Conservation (phyloP, 805 yeast genomes). For the Clavispora asparagi region DNA sequence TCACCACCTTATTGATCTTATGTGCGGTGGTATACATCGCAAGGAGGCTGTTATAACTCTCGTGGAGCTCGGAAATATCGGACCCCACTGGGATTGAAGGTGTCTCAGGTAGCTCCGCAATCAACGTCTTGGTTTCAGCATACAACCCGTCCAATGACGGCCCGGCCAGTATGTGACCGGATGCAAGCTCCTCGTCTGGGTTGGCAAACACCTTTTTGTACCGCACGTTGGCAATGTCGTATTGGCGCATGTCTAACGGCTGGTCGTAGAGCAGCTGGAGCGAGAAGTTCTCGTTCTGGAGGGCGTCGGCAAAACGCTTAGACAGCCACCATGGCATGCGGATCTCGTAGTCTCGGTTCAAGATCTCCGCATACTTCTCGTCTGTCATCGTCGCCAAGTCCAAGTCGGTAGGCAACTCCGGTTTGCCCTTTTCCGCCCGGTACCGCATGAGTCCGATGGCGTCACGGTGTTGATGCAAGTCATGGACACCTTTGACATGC, state of each 20-base stretch:
- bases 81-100: neutral
- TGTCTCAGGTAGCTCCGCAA: neutral
- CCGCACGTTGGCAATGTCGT: slow-evolving; percentile 28
- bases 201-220: slow-evolving; percentile 21
- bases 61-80: neutral
- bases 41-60: slow-evolving; percentile 21
- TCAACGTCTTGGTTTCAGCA: slow-evolving; percentile 3
- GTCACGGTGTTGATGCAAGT: slow-evolving; percentile 37
- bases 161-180: slow-evolving; percentile 4
- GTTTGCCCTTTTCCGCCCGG: slow-evolving; percentile 25
- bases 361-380: slow-evolving; percentile 21
- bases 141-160: slow-evolving; percentile 4
- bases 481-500: slow-evolving; percentile 60
- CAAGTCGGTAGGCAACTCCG: slow-evolving; percentile 17
- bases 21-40: slow-evolving; percentile 32
- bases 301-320: slow-evolving; percentile 21
- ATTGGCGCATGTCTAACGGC: slow-evolving; percentile 30
- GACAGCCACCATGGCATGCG: slow-evolving; percentile 41
- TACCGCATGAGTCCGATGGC: slow-evolving; percentile 26
- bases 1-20: slow-evolving; percentile 34
- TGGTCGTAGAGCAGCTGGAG: slow-evolving; percentile 17
- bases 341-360: slow-evolving; percentile 30
- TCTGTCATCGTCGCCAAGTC: slow-evolving; percentile 25
- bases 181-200: slow-evolving; percentile 13
- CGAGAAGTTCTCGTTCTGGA: slow-evolving; percentile 16